These are phyloP conservation scores for Hygrophila difformis DNA, from an alignment of 257 asterid species.

Conservation along the genomic window DNA sequence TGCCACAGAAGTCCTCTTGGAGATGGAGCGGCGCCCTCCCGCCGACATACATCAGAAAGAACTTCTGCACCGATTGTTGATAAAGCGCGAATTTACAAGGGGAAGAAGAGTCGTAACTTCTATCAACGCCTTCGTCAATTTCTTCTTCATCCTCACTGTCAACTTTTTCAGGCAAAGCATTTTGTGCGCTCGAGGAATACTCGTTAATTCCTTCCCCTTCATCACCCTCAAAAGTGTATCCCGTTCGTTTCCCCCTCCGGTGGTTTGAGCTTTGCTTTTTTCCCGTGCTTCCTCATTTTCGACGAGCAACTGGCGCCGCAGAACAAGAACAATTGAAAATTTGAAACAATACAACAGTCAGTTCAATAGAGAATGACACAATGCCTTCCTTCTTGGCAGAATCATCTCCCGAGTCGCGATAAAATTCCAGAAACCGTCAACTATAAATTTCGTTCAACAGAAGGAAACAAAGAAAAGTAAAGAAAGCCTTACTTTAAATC, in stretches of 20 bases:
- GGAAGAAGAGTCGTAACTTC: constrained; percentile 17
- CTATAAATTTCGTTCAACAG: too few relatives aligned
- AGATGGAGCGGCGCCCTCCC: constrained; percentile 91
- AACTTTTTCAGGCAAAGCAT: constrained; percentile 19
- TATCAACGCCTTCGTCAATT: constrained; percentile 7
- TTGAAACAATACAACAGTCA: too few relatives aligned
- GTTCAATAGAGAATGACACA: too few relatives aligned
- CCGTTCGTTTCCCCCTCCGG: constrained; percentile 46
- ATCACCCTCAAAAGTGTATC: constrained; percentile 32
- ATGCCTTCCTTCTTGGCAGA: too few relatives aligned
- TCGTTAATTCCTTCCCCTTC: constrained; percentile 28
- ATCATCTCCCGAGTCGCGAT: too few relatives aligned
- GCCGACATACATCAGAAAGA: constrained; percentile 94
- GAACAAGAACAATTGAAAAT: too few relatives aligned
- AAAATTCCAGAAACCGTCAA: too few relatives aligned
- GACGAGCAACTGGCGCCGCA: constrained; percentile 9
- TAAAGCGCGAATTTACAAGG: constrained; percentile 80
- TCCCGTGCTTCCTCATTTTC: constrained; percentile 84
- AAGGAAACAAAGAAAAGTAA: too few relatives aligned
- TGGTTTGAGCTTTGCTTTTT: constrained; percentile 47
- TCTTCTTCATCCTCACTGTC: constrained; percentile 27
- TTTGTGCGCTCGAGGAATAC: constrained; percentile 17
- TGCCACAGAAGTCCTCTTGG: constrained; percentile 97
- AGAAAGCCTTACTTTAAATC: too few relatives aligned
- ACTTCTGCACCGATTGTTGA: constrained; percentile 90